These are phyloP conservation scores for Neurospora sp. DNA, from an alignment of 495 filamentous ascomycete species.

Conservation along the genomic window DNA sequence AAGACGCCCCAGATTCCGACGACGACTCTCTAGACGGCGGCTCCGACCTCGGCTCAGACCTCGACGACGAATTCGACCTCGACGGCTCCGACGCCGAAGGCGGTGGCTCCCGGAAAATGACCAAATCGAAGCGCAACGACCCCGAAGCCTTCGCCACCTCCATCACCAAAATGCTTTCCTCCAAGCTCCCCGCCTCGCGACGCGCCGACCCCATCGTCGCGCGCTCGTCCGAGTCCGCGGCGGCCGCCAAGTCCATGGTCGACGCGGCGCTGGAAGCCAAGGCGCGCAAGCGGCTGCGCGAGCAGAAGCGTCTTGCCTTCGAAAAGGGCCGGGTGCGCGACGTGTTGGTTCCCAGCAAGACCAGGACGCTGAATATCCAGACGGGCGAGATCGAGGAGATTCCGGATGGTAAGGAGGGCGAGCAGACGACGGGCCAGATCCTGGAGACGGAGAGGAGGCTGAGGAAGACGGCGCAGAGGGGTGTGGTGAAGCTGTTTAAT, in stretches of 20 bases:
- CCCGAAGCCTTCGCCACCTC: slow-evolving; percentile 81
- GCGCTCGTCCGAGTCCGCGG: slow-evolving; percentile 58
- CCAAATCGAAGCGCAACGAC: slow-evolving; percentile 71
- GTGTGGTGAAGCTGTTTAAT: slow-evolving; percentile 93
- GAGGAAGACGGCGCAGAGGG: slow-evolving; percentile 77
- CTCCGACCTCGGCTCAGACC: slow-evolving; percentile 4
- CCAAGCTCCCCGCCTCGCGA: slow-evolving; percentile 70
- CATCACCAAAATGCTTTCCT: slow-evolving; percentile 79
- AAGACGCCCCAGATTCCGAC: slow-evolving; percentile 26
- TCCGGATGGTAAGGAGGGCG: slow-evolving; percentile 18
- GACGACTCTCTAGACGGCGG: slow-evolving; percentile 4
- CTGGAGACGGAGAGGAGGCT: slow-evolving; percentile 71
- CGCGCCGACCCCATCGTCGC: slow-evolving; percentile 83
- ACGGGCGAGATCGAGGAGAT: slow-evolving; percentile 34
- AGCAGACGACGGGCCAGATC: slow-evolving; percentile 42
- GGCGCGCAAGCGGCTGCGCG: slow-evolving; percentile 65
- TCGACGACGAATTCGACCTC: slow-evolving; percentile 24
- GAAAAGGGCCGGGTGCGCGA: slow-evolving; percentile 85
- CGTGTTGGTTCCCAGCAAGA: slow-evolving; percentile 47
- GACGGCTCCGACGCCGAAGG: slow-evolving; percentile 24
- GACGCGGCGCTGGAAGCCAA: slow-evolving; percentile 71
- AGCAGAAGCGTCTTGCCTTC: slow-evolving; percentile 68
- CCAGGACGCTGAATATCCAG: slow-evolving; percentile 27
- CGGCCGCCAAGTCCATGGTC: slow-evolving; percentile 51
- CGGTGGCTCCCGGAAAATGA: slow-evolving; percentile 14